Percentiles rank a stretch among this genome's conserved stretches.
Conservation (phyloP, 2,329 filamentous ascomycete species). For the Verticillium klebahnii region DNA sequence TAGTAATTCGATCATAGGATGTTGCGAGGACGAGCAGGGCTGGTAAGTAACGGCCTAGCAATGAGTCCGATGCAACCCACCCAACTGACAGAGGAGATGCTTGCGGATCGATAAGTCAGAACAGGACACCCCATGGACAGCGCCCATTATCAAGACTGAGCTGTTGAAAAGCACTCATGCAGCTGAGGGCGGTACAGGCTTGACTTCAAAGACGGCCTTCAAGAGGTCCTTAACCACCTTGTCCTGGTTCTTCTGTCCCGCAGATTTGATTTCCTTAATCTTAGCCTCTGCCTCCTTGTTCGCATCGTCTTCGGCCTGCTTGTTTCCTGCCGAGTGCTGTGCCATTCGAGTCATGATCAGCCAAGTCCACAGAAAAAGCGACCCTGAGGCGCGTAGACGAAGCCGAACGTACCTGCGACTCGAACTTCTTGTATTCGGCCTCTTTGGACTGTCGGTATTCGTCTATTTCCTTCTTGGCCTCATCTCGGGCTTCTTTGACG, state of each 20-base stretch:
- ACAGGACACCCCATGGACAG: too few relatives aligned
- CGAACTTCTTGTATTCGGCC: slow-evolving; percentile 90
- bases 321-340: slow-evolving; percentile 88
- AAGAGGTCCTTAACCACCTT: slow-evolving; percentile 81
- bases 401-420: slow-evolving; percentile 54
- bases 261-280: slow-evolving; percentile 75
- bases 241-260: slow-evolving; percentile 73
- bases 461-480: slow-evolving; percentile 97
- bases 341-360: not conserved
- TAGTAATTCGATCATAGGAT: slow-evolving; percentile 2
- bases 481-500: slow-evolving; percentile 91
- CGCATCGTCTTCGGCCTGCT: slow-evolving; percentile 70
- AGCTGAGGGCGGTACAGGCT: slow-evolving; percentile 54
- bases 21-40: not conserved
- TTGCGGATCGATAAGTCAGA: not conserved
- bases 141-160: not conserved
- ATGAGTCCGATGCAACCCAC: not conserved
- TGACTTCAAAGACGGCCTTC: slow-evolving; percentile 77
- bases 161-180: slow-evolving; percentile 8
- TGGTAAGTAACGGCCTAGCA: not conserved
- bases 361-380: not conserved
- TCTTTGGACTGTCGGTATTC: slow-evolving; percentile 88
- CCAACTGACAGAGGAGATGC: not conserved
- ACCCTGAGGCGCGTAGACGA: too few relatives aligned
- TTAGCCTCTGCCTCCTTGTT: slow-evolving; percentile 75